Evolutionary conservation across 306 rosid genomes (phyloP).

Genomic region (Quillaja saponaria): DNA sequence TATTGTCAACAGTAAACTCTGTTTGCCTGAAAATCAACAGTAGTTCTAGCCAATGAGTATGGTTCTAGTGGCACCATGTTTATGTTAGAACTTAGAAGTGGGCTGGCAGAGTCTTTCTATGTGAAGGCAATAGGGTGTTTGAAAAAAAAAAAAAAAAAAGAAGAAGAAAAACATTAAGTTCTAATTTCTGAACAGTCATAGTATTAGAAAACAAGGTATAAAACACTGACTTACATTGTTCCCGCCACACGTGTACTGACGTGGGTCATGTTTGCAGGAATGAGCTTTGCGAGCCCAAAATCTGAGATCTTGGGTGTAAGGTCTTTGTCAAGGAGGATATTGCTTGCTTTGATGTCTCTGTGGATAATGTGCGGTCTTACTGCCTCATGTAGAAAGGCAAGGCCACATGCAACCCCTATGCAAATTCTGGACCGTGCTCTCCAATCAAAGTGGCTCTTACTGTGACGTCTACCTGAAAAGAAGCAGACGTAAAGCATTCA

Average conservation of each 20-base stretch:
- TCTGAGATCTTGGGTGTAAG: constrained; percentile 85
- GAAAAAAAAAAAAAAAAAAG: background rate
- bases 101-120: constrained; percentile 14
- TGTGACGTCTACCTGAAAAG: constrained; percentile 59
- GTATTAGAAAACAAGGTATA: constrained; percentile 10
- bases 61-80: background rate
- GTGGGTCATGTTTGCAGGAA: constrained; percentile 80
- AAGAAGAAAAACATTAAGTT: background rate
- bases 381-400: constrained; percentile 89
- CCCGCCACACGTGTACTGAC: constrained; percentile 99
- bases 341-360: constrained; percentile 97
- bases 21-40: constrained; percentile 1
- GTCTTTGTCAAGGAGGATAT: constrained; percentile 78
- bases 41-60: constrained; percentile 12
- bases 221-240: constrained; percentile 65
- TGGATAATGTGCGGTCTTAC: constrained; percentile 82
- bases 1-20: background rate
- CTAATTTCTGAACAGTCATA: constrained; percentile 16
- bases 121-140: constrained; percentile 2
- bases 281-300: constrained; percentile 94
- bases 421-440: constrained; percentile 54
- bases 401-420: constrained; percentile 79
- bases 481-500: constrained; percentile 26
- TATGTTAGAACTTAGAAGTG: constrained; percentile 5
- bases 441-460: constrained; percentile 64